These are phyloP conservation scores for Balakata baccata DNA, from an alignment of 345 rosid genomes.

Conservation along the genomic window DNA sequence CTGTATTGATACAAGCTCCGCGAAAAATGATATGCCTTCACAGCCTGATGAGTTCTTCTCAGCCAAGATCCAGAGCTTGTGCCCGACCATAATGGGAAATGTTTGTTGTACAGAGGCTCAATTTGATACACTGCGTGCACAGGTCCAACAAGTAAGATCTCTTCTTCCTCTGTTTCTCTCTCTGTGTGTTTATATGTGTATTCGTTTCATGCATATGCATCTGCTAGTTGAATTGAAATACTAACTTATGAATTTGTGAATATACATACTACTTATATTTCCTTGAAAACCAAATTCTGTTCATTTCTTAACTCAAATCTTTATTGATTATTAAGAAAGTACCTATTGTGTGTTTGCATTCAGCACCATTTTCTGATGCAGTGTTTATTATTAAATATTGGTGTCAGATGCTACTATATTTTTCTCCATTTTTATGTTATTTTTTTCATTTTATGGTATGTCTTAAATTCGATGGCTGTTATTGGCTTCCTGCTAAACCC, in stretches of 20 bases:
- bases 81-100: slow-evolving; percentile 26
- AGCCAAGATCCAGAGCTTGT: slow-evolving; percentile 30
- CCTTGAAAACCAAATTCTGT: not conserved
- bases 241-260: not conserved
- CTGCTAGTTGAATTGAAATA: not conserved
- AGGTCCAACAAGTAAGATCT: slow-evolving; percentile 27
- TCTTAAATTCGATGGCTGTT: not conserved
- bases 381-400: not conserved
- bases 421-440: too few relatives aligned
- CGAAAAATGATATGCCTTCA: slow-evolving; percentile 3
- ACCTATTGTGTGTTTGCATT: not conserved
- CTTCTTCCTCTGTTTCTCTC: not conserved
- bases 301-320: not conserved
- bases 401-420: too few relatives aligned
- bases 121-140: slow-evolving; percentile 25
- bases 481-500: not conserved
- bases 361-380: not conserved
- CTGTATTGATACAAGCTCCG: not conserved
- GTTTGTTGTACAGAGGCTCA: slow-evolving; percentile 30
- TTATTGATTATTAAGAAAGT: not conserved
- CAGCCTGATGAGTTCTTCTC: slow-evolving; percentile 25
- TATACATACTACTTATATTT: not conserved
- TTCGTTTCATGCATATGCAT: not conserved
- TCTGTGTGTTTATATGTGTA: not conserved
- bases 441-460: not conserved